These are phyloP conservation scores for Phytophthora idaei DNA, from an alignment of 352 stramenopile species.

Conservation along the genomic window DNA sequence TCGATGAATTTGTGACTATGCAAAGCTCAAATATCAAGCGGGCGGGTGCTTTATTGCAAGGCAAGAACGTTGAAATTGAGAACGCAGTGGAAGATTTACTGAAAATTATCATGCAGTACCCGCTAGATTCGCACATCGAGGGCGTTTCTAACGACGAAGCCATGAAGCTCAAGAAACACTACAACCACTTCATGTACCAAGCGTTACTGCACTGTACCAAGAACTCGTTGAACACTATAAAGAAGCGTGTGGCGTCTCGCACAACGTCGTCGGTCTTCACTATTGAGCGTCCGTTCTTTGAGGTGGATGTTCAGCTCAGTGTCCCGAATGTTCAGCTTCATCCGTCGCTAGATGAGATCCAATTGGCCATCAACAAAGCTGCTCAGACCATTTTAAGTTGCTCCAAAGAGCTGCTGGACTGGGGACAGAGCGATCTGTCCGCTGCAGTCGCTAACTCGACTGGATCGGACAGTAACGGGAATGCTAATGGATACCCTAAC, in stretches of 20 bases:
- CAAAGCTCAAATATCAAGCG: conserved; percentile 94
- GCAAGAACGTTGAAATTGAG: conserved; percentile 99
- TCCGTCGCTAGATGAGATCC: conserved; percentile 97
- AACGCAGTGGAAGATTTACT: conserved; percentile 97
- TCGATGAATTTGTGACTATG: conserved; percentile 98
- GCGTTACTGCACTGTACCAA: conserved; percentile 97
- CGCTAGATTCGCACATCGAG: conserved; percentile 96
- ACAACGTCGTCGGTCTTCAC: conserved; percentile 89
- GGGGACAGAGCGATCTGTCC: conserved; percentile 84
- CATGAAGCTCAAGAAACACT: conserved; percentile 97
- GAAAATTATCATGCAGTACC: conserved; percentile 95
- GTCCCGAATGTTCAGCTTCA: conserved; percentile 93
- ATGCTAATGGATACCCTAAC: conserved; percentile 24
- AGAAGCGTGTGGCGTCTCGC: conserved; percentile 96
- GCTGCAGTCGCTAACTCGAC: conserved; percentile 25
- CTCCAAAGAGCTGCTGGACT: conserved; percentile 97
- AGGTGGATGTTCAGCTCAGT: conserved; percentile 97
- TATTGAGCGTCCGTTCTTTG: conserved; percentile 96
- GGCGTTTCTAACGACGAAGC: conserved; percentile 93
- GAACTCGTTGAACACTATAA: conserved; percentile 98
- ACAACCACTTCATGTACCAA: conserved; percentile 99
- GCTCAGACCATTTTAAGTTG: conserved; percentile 96
- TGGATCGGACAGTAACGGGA: conserved; percentile 16
- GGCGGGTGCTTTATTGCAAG: conserved; percentile 93
- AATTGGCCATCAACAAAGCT: conserved; percentile 97